Evolutionary conservation across 2,329 filamentous ascomycete genomes (phyloP), one percentile per base, ranked within the genome.

Genomic region (Leptographium galeiforme): DNA sequence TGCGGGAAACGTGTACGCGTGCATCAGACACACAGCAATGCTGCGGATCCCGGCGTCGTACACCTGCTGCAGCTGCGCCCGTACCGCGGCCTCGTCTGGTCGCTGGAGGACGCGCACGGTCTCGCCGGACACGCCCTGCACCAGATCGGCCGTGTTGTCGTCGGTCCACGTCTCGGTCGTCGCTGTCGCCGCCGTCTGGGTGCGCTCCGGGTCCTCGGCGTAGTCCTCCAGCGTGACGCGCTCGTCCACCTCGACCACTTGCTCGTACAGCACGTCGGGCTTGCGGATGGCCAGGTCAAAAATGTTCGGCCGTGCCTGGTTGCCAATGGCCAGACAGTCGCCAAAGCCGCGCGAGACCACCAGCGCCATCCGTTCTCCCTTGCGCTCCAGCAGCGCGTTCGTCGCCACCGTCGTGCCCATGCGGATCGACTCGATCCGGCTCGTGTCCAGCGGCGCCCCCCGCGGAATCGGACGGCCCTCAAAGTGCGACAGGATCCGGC

Each of bases 41-140:
- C 50, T 54, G 30, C 48, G 54, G 58, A 85, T 75, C 0, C 85
- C 84, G 11, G 76, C 68, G 36, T 79, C 74, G 54, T 79, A 82
- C 1, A 88, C 72, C 0, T 70, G 65, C 59, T 83, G 72, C 12
- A 89, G 67, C 56, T 84, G 76, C 3, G 68, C 59, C 53, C 73
- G 67, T 46, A 84, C 77, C n/a, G 69, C 68, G 0, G 68, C 67
- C 43, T 78, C 70, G 34, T 80, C 72, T 0, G 84, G 81, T 41
- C 73, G 68, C 18, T 51, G 18, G 36, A 54, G 25, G 10, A 89
- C 78, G 32, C 85, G 73, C 8, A 89, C 76, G 0, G 81, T 75
- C 66, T 89, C 84, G 0, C 82, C 81, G 0, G 82, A 82, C 12
- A 87, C 68, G 44, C 5, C 18, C 34, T 6, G 73, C 70, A 41